Percentiles rank a stretch among this genome's conserved stretches.
Evolutionary conservation across 306 rosid species (phyloP).

Genomic region (Rubus idaeus): DNA sequence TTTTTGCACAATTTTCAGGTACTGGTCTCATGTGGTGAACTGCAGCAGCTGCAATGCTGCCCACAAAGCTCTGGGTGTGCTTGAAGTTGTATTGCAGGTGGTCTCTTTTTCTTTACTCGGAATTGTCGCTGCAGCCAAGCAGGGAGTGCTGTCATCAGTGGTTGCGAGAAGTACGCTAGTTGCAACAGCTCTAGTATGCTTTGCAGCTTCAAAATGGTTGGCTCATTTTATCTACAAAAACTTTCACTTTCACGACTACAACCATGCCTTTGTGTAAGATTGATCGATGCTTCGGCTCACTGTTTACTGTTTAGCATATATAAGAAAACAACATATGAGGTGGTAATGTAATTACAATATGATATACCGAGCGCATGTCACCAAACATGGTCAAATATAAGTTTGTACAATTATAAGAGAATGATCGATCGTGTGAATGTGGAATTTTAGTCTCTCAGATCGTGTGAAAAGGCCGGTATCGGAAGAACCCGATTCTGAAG

Average conservation of each 20-base stretch:
- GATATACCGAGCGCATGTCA: neutral
- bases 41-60: slow-evolving; percentile 82
- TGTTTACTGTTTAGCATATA: neutral
- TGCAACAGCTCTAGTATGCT: slow-evolving; percentile 54
- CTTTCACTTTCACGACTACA: slow-evolving; percentile 79
- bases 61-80: slow-evolving; percentile 60
- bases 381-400: neutral
- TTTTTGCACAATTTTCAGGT: slow-evolving; percentile 42
- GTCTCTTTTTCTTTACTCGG: slow-evolving; percentile 61
- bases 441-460: neutral
- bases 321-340: neutral
- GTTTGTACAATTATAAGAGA: neutral
- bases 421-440: no score
- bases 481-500: no score
- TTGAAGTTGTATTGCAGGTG: slow-evolving; percentile 61
- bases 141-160: slow-evolving; percentile 42
- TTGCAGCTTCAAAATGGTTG: slow-evolving; percentile 68
- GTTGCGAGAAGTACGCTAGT: slow-evolving; percentile 49
- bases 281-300: neutral
- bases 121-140: slow-evolving; percentile 62
- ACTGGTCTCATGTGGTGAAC: slow-evolving; percentile 79
- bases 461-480: neutral
- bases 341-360: neutral
- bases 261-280: slow-evolving; percentile 63
- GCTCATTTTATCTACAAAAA: slow-evolving; percentile 72